phyloP scores from a whole-genome alignment of 108 stramenopile genomes.

The Schizochytrium sp. region DNA sequence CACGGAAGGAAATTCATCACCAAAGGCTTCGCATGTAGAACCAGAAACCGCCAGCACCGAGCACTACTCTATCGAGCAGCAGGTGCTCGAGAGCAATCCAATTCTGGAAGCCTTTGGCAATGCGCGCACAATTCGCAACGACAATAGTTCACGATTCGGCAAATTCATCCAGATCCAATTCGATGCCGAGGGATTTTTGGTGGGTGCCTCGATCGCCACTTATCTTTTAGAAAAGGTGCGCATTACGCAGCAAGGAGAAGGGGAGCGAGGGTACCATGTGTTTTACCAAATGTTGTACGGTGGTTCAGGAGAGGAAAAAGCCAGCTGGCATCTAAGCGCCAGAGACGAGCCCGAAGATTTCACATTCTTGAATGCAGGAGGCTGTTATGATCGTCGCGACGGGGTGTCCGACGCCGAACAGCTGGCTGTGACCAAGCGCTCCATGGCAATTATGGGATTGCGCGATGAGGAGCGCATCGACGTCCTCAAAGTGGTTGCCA shows the following conservation, averaged over 20 bases:
- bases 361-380: not conserved
- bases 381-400: slow-evolving; percentile 51
- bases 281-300: slow-evolving; percentile 15
- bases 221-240: slow-evolving; percentile 13
- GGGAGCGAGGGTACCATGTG: slow-evolving; percentile 17
- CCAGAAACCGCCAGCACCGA: too few relatives aligned
- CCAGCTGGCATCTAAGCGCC: slow-evolving; percentile 29
- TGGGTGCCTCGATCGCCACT: slow-evolving; percentile 39
- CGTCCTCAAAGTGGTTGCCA: slow-evolving; percentile 35
- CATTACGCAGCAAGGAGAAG: not conserved
- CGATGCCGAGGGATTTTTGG: slow-evolving; percentile 15
- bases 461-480: not conserved
- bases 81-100: slow-evolving; percentile 85
- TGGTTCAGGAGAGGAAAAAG: slow-evolving; percentile 20
- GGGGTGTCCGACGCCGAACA: slow-evolving; percentile 68
- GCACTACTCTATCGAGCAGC: slow-evolving; percentile 65
- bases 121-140: slow-evolving; percentile 94
- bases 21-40: too few relatives aligned
- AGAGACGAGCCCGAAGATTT: slow-evolving; percentile 38
- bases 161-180: slow-evolving; percentile 57
- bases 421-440: slow-evolving; percentile 9
- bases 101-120: slow-evolving; percentile 98
- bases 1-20: too few relatives aligned
- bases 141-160: slow-evolving; percentile 73
- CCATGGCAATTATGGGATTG: slow-evolving; percentile 19